These are phyloP conservation scores for Blastomyces gilchristii DNA, from an alignment of 2,329 filamentous ascomycete genomes.

Conservation along the genomic window DNA sequence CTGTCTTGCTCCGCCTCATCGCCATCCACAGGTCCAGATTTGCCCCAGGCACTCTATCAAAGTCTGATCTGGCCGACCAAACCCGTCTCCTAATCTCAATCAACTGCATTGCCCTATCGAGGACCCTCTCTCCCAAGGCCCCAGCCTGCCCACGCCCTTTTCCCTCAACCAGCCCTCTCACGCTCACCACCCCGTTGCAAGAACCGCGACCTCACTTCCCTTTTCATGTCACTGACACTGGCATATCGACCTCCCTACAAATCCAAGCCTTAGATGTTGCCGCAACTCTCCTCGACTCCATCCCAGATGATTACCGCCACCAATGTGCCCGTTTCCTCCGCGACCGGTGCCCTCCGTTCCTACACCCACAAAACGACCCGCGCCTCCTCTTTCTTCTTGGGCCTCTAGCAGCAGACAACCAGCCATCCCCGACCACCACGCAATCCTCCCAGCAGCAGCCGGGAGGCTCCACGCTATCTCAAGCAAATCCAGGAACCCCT, in stretches of 20 bases:
- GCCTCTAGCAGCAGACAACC: constrained; percentile 23
- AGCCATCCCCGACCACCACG: constrained; percentile 12
- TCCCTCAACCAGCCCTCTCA: constrained; percentile 19
- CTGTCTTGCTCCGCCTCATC: constrained; percentile 32
- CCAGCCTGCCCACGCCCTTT: constrained; percentile 24
- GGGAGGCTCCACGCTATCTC: background rate
- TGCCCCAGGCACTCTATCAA: constrained; percentile 18
- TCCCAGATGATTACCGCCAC: constrained; percentile 35
- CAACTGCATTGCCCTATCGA: constrained; percentile 33
- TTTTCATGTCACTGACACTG: constrained; percentile 13
- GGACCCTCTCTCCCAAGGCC: constrained; percentile 23
- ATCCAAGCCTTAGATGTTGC: constrained; percentile 38
- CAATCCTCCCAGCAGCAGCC: constrained; percentile 6
- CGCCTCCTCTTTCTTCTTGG: constrained; percentile 36
- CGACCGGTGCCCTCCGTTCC: constrained; percentile 33
- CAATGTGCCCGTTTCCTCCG: constrained; percentile 35
- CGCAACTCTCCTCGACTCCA: constrained; percentile 34
- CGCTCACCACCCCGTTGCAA: constrained; percentile 6
- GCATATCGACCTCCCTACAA: constrained; percentile 27
- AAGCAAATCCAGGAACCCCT: background rate
- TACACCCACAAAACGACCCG: constrained; percentile 30
- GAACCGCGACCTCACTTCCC: background rate
- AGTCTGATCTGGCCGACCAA: constrained; percentile 25
- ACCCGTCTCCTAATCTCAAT: constrained; percentile 30
- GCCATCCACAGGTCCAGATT: constrained; percentile 33